Evolutionary conservation across 148 eudicot species (phyloP).

Genomic region (Talinum fruticosum): DNA sequence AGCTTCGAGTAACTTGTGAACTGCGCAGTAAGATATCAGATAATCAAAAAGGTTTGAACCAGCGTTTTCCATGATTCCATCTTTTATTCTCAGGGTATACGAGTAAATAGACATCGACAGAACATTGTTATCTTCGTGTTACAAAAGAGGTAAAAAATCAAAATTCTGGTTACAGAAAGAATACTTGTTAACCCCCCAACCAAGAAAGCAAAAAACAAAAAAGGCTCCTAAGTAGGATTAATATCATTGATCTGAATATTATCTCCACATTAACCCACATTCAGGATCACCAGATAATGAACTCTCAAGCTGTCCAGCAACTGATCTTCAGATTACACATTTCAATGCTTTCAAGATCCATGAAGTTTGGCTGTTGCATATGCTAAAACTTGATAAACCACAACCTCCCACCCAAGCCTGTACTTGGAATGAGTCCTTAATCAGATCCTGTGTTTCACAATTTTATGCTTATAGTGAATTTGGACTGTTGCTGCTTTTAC

Average conservation of each 20-base stretch:
- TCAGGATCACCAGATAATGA: conserved; percentile 1
- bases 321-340: neutral
- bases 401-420: neutral
- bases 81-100: neutral
- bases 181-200: neutral
- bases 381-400: conserved; percentile 4
- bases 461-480: neutral
- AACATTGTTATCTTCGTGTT: neutral
- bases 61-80: neutral
- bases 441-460: neutral
- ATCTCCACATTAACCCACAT: neutral
- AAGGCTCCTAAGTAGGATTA: neutral
- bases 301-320: conserved; percentile 1
- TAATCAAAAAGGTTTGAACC: neutral
- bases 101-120: neutral
- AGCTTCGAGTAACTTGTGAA: no score
- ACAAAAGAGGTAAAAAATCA: neutral
- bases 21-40: no score
- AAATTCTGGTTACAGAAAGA: conserved; percentile 22
- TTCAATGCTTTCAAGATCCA: neutral
- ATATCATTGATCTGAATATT: neutral
- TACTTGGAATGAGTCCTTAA: neutral
- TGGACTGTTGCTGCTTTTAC: neutral
- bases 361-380: neutral
- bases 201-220: neutral